phyloP scores from a whole-genome alignment of 371 early-diverging fungal genomes.

The Syncephalastrum sp. region DNA sequence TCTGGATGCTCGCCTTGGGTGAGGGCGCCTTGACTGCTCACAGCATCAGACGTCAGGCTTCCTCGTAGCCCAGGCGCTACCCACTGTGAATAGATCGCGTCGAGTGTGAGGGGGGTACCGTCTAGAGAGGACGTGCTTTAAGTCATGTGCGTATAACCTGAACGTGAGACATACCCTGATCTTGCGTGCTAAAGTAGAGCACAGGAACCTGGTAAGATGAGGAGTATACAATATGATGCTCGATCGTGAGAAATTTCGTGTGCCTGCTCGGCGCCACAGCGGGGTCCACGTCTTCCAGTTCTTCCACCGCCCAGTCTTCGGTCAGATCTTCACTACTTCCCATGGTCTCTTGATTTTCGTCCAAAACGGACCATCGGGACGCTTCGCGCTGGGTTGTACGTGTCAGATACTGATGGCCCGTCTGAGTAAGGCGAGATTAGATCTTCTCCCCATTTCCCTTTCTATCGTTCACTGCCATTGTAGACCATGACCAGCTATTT shows the following conservation, averaged over 20 bases:
- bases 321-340: no score
- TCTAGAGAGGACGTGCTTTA: conserved; percentile 20
- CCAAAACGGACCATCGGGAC: no score
- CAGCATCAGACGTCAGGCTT: conserved; percentile 2
- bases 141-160: neutral
- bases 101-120: conserved; percentile 38
- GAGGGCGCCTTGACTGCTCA: conserved; percentile 20
- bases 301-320: neutral
- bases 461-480: no score
- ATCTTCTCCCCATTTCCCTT: no score
- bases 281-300: conserved; percentile 3
- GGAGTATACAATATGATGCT: conserved; percentile 72
- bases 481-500: no score
- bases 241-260: conserved; percentile 28
- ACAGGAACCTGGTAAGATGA: conserved; percentile 70
- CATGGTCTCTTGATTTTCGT: no score
- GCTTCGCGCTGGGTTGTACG: no score
- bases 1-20: conserved; percentile 65
- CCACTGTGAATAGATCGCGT: conserved; percentile 42
- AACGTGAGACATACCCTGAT: conserved; percentile 29
- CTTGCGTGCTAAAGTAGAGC: conserved; percentile 62
- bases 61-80: conserved; percentile 36
- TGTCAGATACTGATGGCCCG: no score
- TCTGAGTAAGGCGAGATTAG: no score
- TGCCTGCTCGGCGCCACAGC: neutral